phyloP scores from a whole-genome alignment of 2,329 filamentous ascomycete genomes.

The Trichoderma harzianum region DNA sequence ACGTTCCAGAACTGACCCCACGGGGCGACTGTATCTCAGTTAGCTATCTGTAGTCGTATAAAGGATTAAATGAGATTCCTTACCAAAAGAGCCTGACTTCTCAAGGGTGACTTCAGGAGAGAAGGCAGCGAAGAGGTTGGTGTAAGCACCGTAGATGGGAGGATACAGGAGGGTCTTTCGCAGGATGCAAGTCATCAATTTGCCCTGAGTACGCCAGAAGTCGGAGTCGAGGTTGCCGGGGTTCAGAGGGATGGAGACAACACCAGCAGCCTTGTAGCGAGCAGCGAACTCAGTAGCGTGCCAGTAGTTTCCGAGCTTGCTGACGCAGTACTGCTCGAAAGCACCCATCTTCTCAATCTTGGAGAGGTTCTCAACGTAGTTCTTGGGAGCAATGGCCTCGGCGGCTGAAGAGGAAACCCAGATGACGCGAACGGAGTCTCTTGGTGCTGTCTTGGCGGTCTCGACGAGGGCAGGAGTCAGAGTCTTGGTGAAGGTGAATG shows the following conservation, averaged over 20 bases:
- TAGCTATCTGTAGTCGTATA: background rate
- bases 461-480: slow-evolving; percentile 34
- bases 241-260: slow-evolving; percentile 34
- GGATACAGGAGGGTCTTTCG: slow-evolving; percentile 6
- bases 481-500: slow-evolving; percentile 38
- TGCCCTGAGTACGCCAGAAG: slow-evolving; percentile 30
- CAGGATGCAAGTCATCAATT: background rate
- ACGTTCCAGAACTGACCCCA: slow-evolving; percentile 10
- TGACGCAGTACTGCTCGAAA: slow-evolving; percentile 26
- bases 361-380: background rate
- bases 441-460: slow-evolving; percentile 31
- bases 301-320: slow-evolving; percentile 33
- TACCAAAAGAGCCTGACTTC: slow-evolving; percentile 3
- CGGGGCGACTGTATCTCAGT: slow-evolving; percentile 1
- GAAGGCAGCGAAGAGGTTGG: slow-evolving; percentile 14
- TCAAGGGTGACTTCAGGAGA: slow-evolving; percentile 10
- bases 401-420: slow-evolving; percentile 30
- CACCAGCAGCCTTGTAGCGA: slow-evolving; percentile 27
- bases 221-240: slow-evolving; percentile 40
- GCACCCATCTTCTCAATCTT: slow-evolving; percentile 20
- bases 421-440: slow-evolving; percentile 29
- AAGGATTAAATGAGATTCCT: background rate
- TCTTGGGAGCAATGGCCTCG: background rate
- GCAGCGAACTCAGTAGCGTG: slow-evolving; percentile 32
- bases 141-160: slow-evolving; percentile 14